Evolutionary conservation across 2,329 filamentous ascomycete species (phyloP), one percentile per base, ranked within the genome.

Genomic region (Periconia macrospinosa): DNA sequence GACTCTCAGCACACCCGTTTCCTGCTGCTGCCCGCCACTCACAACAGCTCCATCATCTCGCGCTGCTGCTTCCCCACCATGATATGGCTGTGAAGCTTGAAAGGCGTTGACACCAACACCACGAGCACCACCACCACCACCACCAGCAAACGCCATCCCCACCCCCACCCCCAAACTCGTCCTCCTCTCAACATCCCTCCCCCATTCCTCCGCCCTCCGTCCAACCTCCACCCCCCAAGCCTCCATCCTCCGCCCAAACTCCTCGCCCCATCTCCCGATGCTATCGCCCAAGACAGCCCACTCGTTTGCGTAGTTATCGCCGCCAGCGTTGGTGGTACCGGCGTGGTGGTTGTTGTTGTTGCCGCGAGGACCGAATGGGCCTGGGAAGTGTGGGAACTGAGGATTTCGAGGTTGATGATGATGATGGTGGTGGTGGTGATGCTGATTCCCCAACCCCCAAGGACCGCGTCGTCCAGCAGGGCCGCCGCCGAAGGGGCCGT

Each of bases 171-270:
- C 58, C 30, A 61, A 64, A 27, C 23, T 27, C 23, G n/a, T n/a
- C n/a, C 23, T 27, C 45, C 45, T 33, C 53, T 44, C 54, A 30
- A 65, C 15, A 19, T 53, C 55, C 10, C 57, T 58, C 2, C 60
- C 57, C 52, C 51, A 60, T 1, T 47, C 43, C 41, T 56, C 65
- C 7, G 66, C 68, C 15, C 60, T 55, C 40, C 62, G 60, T 1
- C 66, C 71, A 47, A 72, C 60, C 23, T 70, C 57, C 42, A 68
- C 52, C 18, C 71, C 70, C 66, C 62, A 66, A 14, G 57, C 55
- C 3, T 61, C 69, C 61, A 66, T 64, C 15, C 53, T 60, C 48
- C 60, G 68, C 1, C 72, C 71, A 23, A 72, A 67, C 10, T 71
- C 63, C 49, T 72, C 67, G 2, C 72, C 70, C 64, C 62, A 65